A percentile compares a stretch with the other conserved stretches of the same genome.
phyloP scores from a whole-genome alignment of 2,329 filamentous ascomycete genomes.

The Verticillium zaregamsianum region DNA sequence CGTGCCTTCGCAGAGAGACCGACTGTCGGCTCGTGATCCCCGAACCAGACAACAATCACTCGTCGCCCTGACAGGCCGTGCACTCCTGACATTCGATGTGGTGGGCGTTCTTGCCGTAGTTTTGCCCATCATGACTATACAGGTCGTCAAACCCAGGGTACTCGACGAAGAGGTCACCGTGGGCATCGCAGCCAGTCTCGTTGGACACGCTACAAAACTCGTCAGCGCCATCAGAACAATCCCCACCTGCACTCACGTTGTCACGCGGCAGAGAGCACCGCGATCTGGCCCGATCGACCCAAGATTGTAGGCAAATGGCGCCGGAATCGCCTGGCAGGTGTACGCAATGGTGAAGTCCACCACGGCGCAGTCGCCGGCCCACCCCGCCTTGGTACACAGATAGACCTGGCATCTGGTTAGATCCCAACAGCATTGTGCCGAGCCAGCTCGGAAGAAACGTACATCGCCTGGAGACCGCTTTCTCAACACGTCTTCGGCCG shows the following conservation, averaged over 20 bases:
- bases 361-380: neutral
- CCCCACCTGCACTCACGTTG: neutral
- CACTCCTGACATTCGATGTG: conserved; percentile 2
- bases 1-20: too few relatives aligned
- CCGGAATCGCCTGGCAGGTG: neutral
- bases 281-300: conserved; percentile 1
- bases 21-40: too few relatives aligned
- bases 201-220: neutral
- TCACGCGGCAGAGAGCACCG: conserved; percentile 1
- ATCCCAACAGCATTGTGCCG: neutral
- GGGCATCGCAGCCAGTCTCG: neutral
- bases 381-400: neutral
- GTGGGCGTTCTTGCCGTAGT: neutral
- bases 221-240: neutral
- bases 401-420: neutral
- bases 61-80: conserved; percentile 2
- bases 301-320: neutral
- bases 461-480: neutral
- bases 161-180: conserved; percentile 3
- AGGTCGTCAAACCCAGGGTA: neutral
- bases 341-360: neutral
- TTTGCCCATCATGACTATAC: neutral
- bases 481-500: neutral
- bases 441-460: neutral
- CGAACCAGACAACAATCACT: neutral